Base-by-base conservation (phyloP, 768 basidiomycete species). In the Pulveroboletus sp. region DNA sequence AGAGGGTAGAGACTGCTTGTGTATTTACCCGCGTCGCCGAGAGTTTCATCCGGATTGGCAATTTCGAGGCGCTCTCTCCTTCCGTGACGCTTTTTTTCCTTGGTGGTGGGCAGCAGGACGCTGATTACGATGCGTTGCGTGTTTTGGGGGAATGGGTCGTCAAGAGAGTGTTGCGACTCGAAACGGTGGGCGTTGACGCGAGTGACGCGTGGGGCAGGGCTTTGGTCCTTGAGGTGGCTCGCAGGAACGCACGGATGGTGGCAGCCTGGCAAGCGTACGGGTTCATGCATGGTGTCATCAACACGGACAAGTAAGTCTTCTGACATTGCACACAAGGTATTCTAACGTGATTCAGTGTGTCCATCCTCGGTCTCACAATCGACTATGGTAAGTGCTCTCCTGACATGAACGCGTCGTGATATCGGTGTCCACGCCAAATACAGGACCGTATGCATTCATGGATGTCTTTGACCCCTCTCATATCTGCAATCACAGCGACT, bases 211-310 rank as follows among this genome's bases (percentile, higher is more conserved):
- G 89, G 90, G 89, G 80, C 5, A 74, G 74, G 62, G 73, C 78
- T 39, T 66, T 97, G 39, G 76, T 95, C 2, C 69, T 84, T 56
- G 93, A 96, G 58, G 83, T 82, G 0, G 83, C 91, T 14, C 80
- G 78, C 65, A 73, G 93, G 61, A 98, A 96, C 63, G 94, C 89
- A 39, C 74, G 73, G 63, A 98, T 94, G 89, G 89, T 93, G 0
- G 96, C 93, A 9, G 86, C 78, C 4, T 98, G 96, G 96, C 95
- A 98, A 69, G 91, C 82, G 7, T 89, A 87, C 66, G 92, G 92
- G 1, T 93, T 89, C 65, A 91, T 93, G 91, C 90, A 93, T 62
- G 93, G 92, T 0, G 95, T 99, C 33, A 92, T 99, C 59, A 98
- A 98, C 63, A 95, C 94, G 2, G 95, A 97, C 72, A 96, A 95